These are phyloP conservation scores for Neltuma alba DNA, from an alignment of 306 rosid genomes.

Conservation along the genomic window DNA sequence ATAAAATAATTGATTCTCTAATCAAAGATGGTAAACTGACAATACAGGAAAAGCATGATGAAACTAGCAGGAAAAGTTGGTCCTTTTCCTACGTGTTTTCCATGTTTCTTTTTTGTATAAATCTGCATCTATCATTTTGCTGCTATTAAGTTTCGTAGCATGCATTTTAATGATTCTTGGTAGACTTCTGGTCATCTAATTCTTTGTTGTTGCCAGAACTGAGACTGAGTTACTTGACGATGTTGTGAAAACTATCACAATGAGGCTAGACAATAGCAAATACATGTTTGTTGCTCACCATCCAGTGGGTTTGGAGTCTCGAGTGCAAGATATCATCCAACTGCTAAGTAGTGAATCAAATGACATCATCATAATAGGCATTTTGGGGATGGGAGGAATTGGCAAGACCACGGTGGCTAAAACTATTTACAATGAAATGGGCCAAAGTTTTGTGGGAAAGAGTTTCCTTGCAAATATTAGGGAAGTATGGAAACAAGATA, in stretches of 20 bases:
- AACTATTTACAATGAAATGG: not conserved
- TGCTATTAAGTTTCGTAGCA: too few species aligned
- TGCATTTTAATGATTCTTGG: too few species aligned
- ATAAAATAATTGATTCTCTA: too few species aligned
- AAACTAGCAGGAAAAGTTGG: too few species aligned
- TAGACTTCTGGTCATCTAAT: not conserved
- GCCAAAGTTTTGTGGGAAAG: not conserved
- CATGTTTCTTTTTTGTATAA: too few species aligned
- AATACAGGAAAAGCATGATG: too few species aligned
- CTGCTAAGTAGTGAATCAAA: not conserved
- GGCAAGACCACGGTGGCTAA: not conserved
- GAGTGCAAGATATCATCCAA: not conserved
- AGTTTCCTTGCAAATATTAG: not conserved
- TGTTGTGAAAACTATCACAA: not conserved
- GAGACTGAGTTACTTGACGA: not conserved
- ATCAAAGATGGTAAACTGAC: too few species aligned
- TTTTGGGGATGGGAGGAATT: not conserved
- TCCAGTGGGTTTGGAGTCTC: not conserved
- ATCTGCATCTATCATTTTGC: too few species aligned
- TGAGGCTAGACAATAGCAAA: not conserved
- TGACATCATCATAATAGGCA: not conserved
- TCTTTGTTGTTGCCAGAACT: not conserved
- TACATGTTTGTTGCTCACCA: not conserved
- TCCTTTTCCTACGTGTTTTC: too few species aligned
- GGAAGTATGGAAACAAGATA: not conserved